Conservation (phyloP, 2,329 filamentous ascomycete genomes). For the Nectriaceae sp. region DNA sequence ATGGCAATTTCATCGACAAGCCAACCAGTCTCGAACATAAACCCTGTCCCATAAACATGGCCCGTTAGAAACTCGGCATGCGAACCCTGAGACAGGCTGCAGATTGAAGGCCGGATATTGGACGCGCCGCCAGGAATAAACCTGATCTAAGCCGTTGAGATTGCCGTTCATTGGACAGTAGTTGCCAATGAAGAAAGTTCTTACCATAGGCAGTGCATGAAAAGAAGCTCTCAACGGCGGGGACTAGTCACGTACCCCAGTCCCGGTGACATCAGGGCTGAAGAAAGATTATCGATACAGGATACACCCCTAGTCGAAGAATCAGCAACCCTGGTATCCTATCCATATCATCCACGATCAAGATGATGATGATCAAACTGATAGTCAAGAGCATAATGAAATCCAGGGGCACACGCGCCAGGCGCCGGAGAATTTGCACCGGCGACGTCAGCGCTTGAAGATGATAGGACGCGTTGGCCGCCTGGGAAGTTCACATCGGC, state of each 20-base stretch:
- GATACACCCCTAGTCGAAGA: conserved; percentile 13
- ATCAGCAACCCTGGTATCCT: background rate
- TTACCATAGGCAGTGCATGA: background rate
- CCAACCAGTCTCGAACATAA: background rate
- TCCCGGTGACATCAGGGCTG: conserved; percentile 13
- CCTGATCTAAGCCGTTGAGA: background rate
- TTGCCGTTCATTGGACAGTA: background rate
- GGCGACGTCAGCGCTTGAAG: background rate
- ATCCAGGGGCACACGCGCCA: background rate
- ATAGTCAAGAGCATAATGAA: background rate
- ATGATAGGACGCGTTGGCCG: background rate
- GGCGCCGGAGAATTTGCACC: background rate
- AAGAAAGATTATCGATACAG: conserved; percentile 1
- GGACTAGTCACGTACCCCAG: background rate
- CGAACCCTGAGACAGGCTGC: background rate
- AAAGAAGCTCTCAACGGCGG: background rate
- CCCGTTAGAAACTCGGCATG: background rate
- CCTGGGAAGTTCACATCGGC: no score
- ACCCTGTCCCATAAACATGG: no score
- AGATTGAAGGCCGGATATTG: background rate
- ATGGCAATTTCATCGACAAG: background rate
- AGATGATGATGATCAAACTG: conserved; percentile 3
- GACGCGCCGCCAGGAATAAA: background rate
- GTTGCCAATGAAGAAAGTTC: background rate
- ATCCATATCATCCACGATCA: background rate